A percentile compares a stretch with the other conserved stretches of the same genome.
phyloP scores from a whole-genome alignment of 768 basidiomycete genomes.

The Inosperma sp. region DNA sequence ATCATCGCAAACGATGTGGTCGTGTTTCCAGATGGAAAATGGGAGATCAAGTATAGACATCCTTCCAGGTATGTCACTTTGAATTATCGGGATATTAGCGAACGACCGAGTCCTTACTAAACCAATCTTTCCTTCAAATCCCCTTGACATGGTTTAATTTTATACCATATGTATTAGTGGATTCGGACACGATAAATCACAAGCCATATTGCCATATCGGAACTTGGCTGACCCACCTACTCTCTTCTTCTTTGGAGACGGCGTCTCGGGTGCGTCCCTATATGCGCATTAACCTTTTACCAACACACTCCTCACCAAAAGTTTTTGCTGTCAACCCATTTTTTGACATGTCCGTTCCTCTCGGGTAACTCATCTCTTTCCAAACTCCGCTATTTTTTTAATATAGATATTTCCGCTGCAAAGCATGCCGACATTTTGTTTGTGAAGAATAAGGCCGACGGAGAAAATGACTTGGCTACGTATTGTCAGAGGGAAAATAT shows the following conservation, averaged over 20 bases:
- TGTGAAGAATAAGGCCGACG: constrained; percentile 74
- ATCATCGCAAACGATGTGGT: constrained; percentile 92
- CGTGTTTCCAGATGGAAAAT: constrained; percentile 58
- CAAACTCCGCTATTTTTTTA: neutral
- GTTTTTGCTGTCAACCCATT: too few species aligned
- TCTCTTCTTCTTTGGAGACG: constrained; percentile 97
- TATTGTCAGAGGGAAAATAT: constrained; percentile 82
- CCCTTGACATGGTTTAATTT: neutral
- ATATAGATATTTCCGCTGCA: constrained; percentile 85
- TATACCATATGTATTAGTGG: constrained; percentile 40
- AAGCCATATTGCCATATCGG: constrained; percentile 90
- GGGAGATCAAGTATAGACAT: constrained; percentile 85
- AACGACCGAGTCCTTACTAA: neutral
- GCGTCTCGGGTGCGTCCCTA: constrained; percentile 71
- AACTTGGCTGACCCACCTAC: constrained; percentile 63
- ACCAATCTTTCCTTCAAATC: neutral
- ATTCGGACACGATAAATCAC: constrained; percentile 95
- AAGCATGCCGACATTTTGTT: constrained; percentile 92
- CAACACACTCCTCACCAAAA: too few species aligned
- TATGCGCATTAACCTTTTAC: neutral
- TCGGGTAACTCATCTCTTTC: neutral
- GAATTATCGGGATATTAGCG: neutral
- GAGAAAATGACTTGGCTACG: constrained; percentile 80
- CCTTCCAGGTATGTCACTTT: constrained; percentile 61
- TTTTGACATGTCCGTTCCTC: too few species aligned